These are phyloP conservation scores for Forsythia viridissima DNA, from an alignment of 257 asterid species.

Conservation along the genomic window DNA sequence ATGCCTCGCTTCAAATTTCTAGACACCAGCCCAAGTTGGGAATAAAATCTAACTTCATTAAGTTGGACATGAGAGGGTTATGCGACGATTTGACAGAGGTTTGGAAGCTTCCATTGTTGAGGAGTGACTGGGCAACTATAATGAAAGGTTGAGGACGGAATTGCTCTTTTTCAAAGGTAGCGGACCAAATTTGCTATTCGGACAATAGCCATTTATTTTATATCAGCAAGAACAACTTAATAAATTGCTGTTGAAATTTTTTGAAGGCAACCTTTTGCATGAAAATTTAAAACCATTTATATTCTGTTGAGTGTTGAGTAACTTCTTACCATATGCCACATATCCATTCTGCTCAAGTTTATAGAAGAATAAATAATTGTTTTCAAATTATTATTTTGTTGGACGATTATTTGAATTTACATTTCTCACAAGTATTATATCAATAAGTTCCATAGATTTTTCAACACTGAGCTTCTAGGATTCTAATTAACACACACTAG, in stretches of 20 bases:
- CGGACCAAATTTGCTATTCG: neutral
- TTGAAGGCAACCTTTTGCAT: neutral
- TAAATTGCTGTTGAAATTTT: neutral
- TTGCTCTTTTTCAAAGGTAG: neutral
- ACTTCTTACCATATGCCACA: neutral
- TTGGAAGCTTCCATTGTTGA: neutral
- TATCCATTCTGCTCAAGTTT: neutral
- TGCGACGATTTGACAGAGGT: neutral
- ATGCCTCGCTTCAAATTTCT: neutral
- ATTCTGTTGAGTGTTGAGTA: neutral
- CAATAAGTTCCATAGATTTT: neutral
- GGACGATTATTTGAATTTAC: neutral
- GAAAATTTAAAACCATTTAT: neutral
- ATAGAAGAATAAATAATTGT: neutral
- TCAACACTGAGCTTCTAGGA: neutral
- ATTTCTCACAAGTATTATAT: too few species aligned
- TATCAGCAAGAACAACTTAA: too few species aligned
- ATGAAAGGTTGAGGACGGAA: neutral
- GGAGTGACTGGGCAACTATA: neutral
- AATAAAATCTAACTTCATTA: neutral
- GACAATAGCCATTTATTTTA: neutral
- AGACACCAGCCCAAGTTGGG: neutral
- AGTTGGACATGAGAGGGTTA: neutral
- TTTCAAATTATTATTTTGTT: neutral
- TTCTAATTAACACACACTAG: neutral